Evolutionary conservation across 2,329 filamentous ascomycete genomes (phyloP).

Genomic region (Karstenula rhodostoma): DNA sequence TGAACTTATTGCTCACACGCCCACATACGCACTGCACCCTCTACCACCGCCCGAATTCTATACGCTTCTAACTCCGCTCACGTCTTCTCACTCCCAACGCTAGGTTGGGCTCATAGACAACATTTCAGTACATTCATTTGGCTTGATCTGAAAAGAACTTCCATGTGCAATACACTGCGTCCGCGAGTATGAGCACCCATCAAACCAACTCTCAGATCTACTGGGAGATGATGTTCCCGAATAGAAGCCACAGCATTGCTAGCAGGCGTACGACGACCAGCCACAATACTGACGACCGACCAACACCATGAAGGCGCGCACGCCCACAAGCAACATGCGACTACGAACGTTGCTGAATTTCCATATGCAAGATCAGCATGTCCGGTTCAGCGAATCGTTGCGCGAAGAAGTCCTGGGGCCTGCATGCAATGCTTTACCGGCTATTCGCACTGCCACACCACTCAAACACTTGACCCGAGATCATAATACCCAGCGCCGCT

Average conservation of each 20-base stretch:
- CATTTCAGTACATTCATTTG: too few species aligned
- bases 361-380: background rate
- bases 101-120: too few species aligned
- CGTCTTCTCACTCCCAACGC: too few species aligned
- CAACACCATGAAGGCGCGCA: background rate
- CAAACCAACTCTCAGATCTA: too few species aligned
- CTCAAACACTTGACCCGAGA: constrained; percentile 3
- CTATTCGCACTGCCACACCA: constrained; percentile 9
- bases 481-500: background rate
- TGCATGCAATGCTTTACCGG: constrained; percentile 12
- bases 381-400: background rate
- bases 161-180: too few species aligned
- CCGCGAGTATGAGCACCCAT: too few species aligned
- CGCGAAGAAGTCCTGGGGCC: background rate
- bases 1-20: too few species aligned
- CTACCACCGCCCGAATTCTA: too few species aligned
- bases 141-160: too few species aligned
- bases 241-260: background rate
- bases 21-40: too few species aligned
- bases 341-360: background rate
- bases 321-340: background rate
- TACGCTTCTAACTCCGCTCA: too few species aligned
- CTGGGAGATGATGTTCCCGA: background rate
- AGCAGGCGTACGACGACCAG: background rate
- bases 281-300: background rate